Base-by-base conservation (phyloP, 1,139 yeast species). In the Debaryomycetaceae sp. region DNA sequence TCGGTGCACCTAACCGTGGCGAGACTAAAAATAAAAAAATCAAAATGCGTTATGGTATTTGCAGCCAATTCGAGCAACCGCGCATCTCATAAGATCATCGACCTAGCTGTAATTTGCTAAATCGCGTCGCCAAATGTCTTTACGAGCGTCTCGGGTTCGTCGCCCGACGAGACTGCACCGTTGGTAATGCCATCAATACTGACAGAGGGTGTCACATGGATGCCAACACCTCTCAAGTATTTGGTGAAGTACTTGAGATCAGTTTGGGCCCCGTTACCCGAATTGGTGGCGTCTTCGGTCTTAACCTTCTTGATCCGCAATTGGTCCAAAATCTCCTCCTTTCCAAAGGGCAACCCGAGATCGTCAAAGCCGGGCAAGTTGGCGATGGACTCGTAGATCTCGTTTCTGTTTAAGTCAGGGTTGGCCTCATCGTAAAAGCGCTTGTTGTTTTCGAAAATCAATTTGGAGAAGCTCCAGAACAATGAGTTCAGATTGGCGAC, bases 151-250 rank as follows among this genome's bases (percentile, higher is more conserved):
- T 57, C 63, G 12, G 48, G 48, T 20, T 60, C 61, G 12, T 53
- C 38, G 4, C 71, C 68, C 39, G 71, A 63, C 27, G 69, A 64
- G 23, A 67, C 48, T 5, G 54, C 35, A 33, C 52, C 56, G 35
- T 56, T 58, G 14, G 56, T 65, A 31, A 83, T 71, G 1, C 95
- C 95, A 49, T 85, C 74, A 30, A 86, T 59, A 19, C 74, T 58
- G 11, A 84, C 81, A 2, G 94, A 78, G n/a, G 96, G 96, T 2
- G 93, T 83, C 17, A 83, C 78, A 50, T 86, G 95, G 26, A 83
- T 75, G 22, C 93, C 86, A 26, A 78, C 76, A 37, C 84, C 85
- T 49, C 96, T 73, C 32, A 78, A 78, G 48, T 75, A 75, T 48
- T 77, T 71, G 19, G 88, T 72, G 49, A 83, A 84, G 46, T 80